phyloP scores from a whole-genome alignment of 495 filamentous ascomycete species.

The Podospora pseudocomata region DNA sequence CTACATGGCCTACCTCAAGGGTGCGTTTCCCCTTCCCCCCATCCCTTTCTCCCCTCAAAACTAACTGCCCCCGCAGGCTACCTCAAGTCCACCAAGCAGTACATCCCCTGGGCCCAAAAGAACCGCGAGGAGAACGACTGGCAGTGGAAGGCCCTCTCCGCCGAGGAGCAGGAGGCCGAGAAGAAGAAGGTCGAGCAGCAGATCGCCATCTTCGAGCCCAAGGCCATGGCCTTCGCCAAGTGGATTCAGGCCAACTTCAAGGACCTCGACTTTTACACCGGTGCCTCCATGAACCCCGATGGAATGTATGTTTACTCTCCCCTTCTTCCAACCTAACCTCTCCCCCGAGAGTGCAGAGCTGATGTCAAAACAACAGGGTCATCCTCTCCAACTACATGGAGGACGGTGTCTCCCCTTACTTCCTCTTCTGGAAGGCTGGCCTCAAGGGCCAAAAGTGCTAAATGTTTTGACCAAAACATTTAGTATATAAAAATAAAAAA shows the following conservation, averaged over 20 bases:
- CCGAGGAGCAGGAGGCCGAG: constrained; percentile 37
- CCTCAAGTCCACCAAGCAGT: constrained; percentile 78
- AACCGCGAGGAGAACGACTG: not conserved
- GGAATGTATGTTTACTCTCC: constrained; percentile 62
- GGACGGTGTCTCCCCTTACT: constrained; percentile 85
- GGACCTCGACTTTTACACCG: constrained; percentile 91
- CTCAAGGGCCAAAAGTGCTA: constrained; percentile 90
- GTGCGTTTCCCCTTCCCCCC: constrained; percentile 43
- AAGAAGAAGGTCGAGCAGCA: constrained; percentile 57
- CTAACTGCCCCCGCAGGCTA: constrained; percentile 54
- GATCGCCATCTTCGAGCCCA: constrained; percentile 72
- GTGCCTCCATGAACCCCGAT: constrained; percentile 84
- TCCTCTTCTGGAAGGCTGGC: constrained; percentile 95
- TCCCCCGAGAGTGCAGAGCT: not conserved
- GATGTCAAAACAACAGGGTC: constrained; percentile 53
- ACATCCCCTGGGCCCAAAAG: constrained; percentile 37
- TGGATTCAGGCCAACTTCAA: constrained; percentile 85
- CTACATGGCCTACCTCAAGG: constrained; percentile 77
- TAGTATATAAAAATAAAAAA: constrained; percentile 3
- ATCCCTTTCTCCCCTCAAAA: constrained; percentile 1
- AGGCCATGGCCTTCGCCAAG: constrained; percentile 65
- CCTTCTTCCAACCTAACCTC: not conserved
- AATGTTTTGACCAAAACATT: constrained; percentile 18
- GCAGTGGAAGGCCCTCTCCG: not conserved
- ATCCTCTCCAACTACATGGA: constrained; percentile 96